Percentiles rank a stretch among this genome's conserved stretches.
Evolutionary conservation across 192 early-diverging fungal species (phyloP).

Genomic region (Jimgerdemannia lactiflua): DNA sequence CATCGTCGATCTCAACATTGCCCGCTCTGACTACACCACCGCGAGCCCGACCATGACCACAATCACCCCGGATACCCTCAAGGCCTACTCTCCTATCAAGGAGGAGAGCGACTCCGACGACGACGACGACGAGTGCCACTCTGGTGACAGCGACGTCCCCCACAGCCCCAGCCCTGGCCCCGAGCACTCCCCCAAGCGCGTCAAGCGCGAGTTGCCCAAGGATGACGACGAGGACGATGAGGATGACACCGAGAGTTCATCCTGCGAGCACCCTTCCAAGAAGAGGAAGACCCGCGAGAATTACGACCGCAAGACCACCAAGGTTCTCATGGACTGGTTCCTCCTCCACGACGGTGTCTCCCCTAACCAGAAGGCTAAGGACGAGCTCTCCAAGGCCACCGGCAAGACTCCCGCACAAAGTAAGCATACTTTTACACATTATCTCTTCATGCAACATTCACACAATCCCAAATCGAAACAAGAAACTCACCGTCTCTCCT

Average conservation of each 20-base stretch:
- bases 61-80: background rate
- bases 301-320: conserved; percentile 16
- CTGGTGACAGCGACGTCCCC: background rate
- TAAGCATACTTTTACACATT: conserved; percentile 5
- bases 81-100: background rate
- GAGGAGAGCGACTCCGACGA: background rate
- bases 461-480: too few species aligned
- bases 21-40: background rate
- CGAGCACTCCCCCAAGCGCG: background rate
- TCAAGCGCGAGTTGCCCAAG: background rate
- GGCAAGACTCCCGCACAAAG: conserved; percentile 17
- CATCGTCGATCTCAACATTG: background rate
- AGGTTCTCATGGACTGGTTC: conserved; percentile 25
- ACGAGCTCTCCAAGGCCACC: conserved; percentile 13
- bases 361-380: conserved; percentile 18
- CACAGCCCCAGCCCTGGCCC: background rate
- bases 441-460: background rate
- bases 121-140: background rate
- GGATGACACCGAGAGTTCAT: conserved; percentile 1
- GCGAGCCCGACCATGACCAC: background rate
- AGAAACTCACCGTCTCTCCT: background rate
- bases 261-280: background rate
- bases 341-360: conserved; percentile 14
- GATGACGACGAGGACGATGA: background rate
- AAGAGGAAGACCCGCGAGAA: conserved; percentile 22